Evolutionary conservation across 164 flowering plant genomes (phyloP), one percentile per base, ranked within the genome.

Genomic region (Platanus orientalis): DNA sequence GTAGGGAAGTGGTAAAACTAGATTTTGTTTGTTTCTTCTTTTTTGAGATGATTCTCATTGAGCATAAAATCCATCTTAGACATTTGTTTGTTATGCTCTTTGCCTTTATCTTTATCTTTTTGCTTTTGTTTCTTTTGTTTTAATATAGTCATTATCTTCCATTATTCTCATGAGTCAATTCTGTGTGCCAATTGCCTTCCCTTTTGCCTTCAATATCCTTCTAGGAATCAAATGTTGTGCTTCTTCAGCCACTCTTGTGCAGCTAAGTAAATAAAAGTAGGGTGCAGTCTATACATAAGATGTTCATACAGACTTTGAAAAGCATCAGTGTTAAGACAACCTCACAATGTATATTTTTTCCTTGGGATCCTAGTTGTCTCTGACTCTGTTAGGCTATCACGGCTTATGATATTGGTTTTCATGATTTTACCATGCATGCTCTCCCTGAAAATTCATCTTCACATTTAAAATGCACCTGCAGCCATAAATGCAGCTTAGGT

Each of bases 201-300:
- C 12, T 40, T 25, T 51, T 44, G 27, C 6, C 54, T n/a, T 61
- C 32, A 21, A 21, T 65, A 44, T 66, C 71, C 72, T 75, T 69
- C 70, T 63, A 65, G 77, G 79, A 73, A 61, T 76, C 76, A 66
- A 66, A 73, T 73, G 70, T 61, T 69, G 19, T 56, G 61, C 71
- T 65, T 58, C 71, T 66, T 69, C 54, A 21, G 62, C 57, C 47
- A 36, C 25, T 72, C 56, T 69, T 69, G 68, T 68, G 72, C 64
- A 65, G 62, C 65, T 63, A 50, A 56, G 53, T 17, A 64, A 47
- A 32, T 52, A 10, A 67, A 58, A 66, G 67, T 44, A 61, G 57
- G 36, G 19, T 58, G 50, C 58, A 62, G 44, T 67, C 51, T 57
- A 54, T 52, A 44, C 77, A 69, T 74, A 72, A 64, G 74, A 75